Base-by-base conservation (phyloP, 768 basidiomycete genomes). In the Leccinum boreale region DNA sequence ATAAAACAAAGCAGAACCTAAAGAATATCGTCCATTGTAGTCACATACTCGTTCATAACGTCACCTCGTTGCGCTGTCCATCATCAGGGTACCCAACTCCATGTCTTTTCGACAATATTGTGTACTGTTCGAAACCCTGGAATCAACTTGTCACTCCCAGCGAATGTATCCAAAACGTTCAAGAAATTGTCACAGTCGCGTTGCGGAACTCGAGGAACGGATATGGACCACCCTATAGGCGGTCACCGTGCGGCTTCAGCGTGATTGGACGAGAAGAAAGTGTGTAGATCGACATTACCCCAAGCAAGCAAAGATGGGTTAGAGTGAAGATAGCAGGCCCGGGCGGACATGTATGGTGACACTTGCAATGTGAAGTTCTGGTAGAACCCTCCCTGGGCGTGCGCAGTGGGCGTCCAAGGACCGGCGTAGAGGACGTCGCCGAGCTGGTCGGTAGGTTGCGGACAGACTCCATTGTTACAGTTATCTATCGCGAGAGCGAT, bases 261-360 rank as follows among this genome's bases (percentile, higher is more conserved):
- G 39, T 1, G 17, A n/a, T 8, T n/a, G n/a, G 9, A 42, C 17
- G n/a, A 9, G n/a, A 42, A 42, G 2, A 42, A 42, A n/a, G 39
- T n/a, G 6, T 4, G n/a, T 42, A 6, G 0, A 42, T 42, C 39
- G n/a, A 42, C 9, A 42, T 42, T 24, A 47, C 46, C 46, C 46
- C 46, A 47, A 47, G 46, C 24, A 47, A 57, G 56, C 71, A 67
- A 15, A 70, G 56, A 29, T 71, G 71, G 1, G 67, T 67, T 54
- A 71, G 55, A 6, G 69, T 71, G 50, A 73, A 69, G 46, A 71
- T 60, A 24, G 69, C 69, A 29, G 57, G 67, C 51, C 71, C 71
- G 10, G 10, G 49, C 0, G 1, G 45, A 1, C 42, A 58, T 15
- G 21, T 54, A 61, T 7, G 12, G 0, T 0, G 62, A 10, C 3